These are phyloP conservation scores for Rhytidhysteron rufulum DNA, from an alignment of 2,329 filamentous ascomycete genomes.

Conservation along the genomic window DNA sequence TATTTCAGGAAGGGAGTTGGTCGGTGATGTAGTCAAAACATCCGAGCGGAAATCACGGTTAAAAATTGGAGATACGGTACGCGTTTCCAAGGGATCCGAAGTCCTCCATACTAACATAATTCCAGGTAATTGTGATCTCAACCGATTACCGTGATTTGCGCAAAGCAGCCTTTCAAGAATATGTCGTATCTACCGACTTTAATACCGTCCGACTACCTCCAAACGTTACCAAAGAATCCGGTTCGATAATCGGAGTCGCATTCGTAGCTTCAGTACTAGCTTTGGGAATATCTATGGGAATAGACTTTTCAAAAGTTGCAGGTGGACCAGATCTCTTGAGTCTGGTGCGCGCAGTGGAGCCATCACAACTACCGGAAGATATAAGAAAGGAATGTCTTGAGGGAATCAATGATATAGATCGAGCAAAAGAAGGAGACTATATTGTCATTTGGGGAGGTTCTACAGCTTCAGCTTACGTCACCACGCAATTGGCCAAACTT, in stretches of 20 bases:
- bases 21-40: slow-evolving; percentile 57
- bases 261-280: slow-evolving; percentile 67
- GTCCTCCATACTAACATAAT: slow-evolving; percentile 1
- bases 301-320: slow-evolving; percentile 56
- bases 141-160: slow-evolving; percentile 71
- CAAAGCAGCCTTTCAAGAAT: slow-evolving; percentile 70
- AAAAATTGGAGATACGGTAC: slow-evolving; percentile 36
- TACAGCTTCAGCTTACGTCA: slow-evolving; percentile 65
- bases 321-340: slow-evolving; percentile 58
- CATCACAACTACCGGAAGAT: slow-evolving; percentile 54
- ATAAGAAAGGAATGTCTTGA: slow-evolving; percentile 61
- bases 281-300: slow-evolving; percentile 65
- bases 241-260: slow-evolving; percentile 64
- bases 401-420: slow-evolving; percentile 50
- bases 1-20: slow-evolving; percentile 66
- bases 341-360: slow-evolving; percentile 47
- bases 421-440: slow-evolving; percentile 62
- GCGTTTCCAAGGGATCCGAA: slow-evolving; percentile 37
- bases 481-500: slow-evolving; percentile 64
- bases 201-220: slow-evolving; percentile 62
- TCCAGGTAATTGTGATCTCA: slow-evolving; percentile 56
- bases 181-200: slow-evolving; percentile 60
- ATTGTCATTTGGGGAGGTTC: slow-evolving; percentile 71
- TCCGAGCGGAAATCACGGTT: slow-evolving; percentile 46
- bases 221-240: slow-evolving; percentile 50